Evolutionary conservation across 306 rosid species (phyloP), one percentile per base, ranked within the genome.

Genomic region (Myrica gale): DNA sequence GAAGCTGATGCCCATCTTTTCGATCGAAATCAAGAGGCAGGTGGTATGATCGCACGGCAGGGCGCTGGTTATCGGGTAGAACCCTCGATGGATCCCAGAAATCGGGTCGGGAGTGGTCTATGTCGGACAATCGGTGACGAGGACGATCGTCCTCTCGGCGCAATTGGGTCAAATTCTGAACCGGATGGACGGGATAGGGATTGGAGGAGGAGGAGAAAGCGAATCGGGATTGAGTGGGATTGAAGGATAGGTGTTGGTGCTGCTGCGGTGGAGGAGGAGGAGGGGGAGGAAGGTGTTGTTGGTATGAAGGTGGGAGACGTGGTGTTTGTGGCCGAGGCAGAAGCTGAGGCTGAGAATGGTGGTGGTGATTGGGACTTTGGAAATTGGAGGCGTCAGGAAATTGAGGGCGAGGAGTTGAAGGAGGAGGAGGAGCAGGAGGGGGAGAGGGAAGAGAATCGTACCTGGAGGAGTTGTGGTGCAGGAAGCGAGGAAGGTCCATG

Each of bases 1-100:
- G 80, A 76, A 9, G 80, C 68, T 58, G 81, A 37, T 84, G 88
- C n/a, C 76, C 73, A 5, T 85, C 70, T 48, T 42, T 66, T n/a
- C 70, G 70, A 66, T 66, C 87, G 17, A 74, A 85, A 57, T 78
- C 90, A 3, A 52, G 41, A 47, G 73, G 78, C 44, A 75, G 68
- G 8, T 57, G 66, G 10, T 52, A 77, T 52, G 70, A 20, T 54
- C 82, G 13, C 6, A 69, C 54, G 5, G 73, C 13, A 12, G 63
- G 32, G 6, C 63, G 58, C 13, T 55, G 81, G 43, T 73, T 72
- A 0, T 80, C 81, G 12, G 82, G 37, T 69, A 63, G 13, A 80
- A 74, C 80, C 74, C 75, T 78, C 7, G 84, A 52, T 2, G 53
- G 76, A 4, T 82, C 79, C 71, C 79, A 67, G 41, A 46, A 23